These are phyloP conservation scores for Paramyrothecium roridum DNA, from an alignment of 2,329 filamentous ascomycete genomes.

Conservation along the genomic window DNA sequence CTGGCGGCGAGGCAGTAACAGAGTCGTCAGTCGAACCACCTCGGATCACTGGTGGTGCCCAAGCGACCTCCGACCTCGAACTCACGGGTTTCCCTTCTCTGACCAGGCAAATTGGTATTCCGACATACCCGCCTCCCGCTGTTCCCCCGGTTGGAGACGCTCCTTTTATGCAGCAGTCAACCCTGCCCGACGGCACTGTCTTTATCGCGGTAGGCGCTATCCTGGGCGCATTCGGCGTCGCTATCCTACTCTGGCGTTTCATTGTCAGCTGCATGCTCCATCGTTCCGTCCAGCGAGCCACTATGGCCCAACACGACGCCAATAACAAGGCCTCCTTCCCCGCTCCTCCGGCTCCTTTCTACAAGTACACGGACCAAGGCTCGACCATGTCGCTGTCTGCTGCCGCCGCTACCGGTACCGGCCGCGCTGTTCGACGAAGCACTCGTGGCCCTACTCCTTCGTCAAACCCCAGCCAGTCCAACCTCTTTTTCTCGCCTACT, in stretches of 20 bases:
- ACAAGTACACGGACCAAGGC: slow-evolving; percentile 60
- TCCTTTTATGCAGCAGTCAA: slow-evolving; percentile 88
- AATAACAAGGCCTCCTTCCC: slow-evolving; percentile 67
- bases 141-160: slow-evolving; percentile 82
- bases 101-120: slow-evolving; percentile 33
- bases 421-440: slow-evolving; percentile 49
- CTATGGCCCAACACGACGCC: slow-evolving; percentile 66
- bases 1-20: slow-evolving; percentile 13
- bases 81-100: slow-evolving; percentile 38
- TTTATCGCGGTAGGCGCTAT: slow-evolving; percentile 93
- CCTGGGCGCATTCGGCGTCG: slow-evolving; percentile 76
- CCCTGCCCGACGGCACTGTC: slow-evolving; percentile 84
- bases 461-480: slow-evolving; percentile 59
- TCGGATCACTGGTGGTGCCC: slow-evolving; percentile 14
- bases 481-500: slow-evolving; percentile 94
- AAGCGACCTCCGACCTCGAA: slow-evolving; percentile 13
- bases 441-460: slow-evolving; percentile 51
- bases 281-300: slow-evolving; percentile 82
- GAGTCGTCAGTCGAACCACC: slow-evolving; percentile 12
- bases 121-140: slow-evolving; percentile 66
- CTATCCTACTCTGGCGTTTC: slow-evolving; percentile 83
- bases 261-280: slow-evolving; percentile 89
- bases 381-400: slow-evolving; percentile 51
- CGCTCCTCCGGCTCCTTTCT: slow-evolving; percentile 55
- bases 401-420: slow-evolving; percentile 37